phyloP scores from a whole-genome alignment of 2,329 filamentous ascomycete species.

The Westerdykella ornata region DNA sequence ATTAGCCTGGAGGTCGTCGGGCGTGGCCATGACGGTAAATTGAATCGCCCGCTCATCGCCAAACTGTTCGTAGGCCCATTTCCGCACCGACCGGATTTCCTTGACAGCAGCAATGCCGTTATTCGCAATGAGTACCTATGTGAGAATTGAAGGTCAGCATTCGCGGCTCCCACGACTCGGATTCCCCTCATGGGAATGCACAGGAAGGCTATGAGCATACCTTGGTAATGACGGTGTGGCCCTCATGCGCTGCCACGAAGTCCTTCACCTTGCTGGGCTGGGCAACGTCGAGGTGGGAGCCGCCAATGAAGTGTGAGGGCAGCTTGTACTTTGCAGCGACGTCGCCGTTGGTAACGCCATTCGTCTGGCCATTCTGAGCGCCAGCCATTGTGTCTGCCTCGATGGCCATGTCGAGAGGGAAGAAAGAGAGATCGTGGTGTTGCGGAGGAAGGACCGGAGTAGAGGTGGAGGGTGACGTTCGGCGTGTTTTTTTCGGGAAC shows the following conservation, averaged over 20 bases:
- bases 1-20: slow-evolving; percentile 94
- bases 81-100: slow-evolving; percentile 96
- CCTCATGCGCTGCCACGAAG: slow-evolving; percentile 82
- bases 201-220: slow-evolving; percentile 51
- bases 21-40: slow-evolving; percentile 99
- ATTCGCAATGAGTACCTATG: slow-evolving; percentile 93
- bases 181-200: background rate
- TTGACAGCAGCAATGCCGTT: slow-evolving; percentile 99
- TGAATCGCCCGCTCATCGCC: slow-evolving; percentile 97
- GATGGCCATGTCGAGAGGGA: slow-evolving; percentile 23
- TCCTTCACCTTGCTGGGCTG: slow-evolving; percentile 86
- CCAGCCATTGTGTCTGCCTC: slow-evolving; percentile 29
- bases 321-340: slow-evolving; percentile 77
- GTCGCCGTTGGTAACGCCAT: slow-evolving; percentile 47
- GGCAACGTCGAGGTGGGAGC: slow-evolving; percentile 78
- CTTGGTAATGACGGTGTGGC: slow-evolving; percentile 97
- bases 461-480: no score
- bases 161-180: background rate
- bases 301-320: slow-evolving; percentile 91
- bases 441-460: no score
- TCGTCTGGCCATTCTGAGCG: slow-evolving; percentile 29
- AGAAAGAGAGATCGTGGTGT: slow-evolving; percentile 3
- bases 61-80: slow-evolving; percentile 99
- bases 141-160: slow-evolving; percentile 17
- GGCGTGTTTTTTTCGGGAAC: no score